These are phyloP conservation scores for Tricholoma hemisulphureum DNA, from an alignment of 768 basidiomycete genomes.

Conservation along the genomic window DNA sequence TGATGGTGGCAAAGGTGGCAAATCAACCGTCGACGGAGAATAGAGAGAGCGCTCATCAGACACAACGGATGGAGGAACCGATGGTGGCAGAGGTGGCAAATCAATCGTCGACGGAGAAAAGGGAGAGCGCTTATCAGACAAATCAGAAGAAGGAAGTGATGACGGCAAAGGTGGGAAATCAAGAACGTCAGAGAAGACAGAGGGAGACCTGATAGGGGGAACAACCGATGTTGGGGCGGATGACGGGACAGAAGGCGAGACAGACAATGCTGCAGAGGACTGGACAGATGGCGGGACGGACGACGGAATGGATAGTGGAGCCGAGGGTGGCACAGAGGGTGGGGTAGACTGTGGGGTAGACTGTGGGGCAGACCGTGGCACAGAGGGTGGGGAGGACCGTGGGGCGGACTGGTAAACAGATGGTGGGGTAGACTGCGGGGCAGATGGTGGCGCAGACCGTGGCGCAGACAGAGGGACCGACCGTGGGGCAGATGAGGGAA, in stretches of 20 bases:
- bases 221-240: conserved; percentile 14
- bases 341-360: no score
- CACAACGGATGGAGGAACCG: conserved; percentile 16
- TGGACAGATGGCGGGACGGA: conserved; percentile 16
- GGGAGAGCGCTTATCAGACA: background rate
- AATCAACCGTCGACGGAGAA: no score
- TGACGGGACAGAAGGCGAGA: conserved; percentile 10
- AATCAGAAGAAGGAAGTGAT: conserved; percentile 7
- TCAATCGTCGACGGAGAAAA: no score
- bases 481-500: no score
- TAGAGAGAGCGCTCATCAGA: background rate
- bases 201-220: conserved; percentile 16
- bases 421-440: no score
- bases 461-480: no score
- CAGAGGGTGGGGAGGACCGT: no score
- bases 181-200: conserved; percentile 10
- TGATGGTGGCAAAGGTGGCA: no score
- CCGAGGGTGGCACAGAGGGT: conserved; percentile 15
- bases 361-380: no score
- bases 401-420: no score
- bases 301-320: conserved; percentile 13
- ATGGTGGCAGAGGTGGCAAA: conserved; percentile 12
- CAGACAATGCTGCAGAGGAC: no score
- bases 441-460: no score
- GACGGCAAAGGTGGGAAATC: conserved; percentile 5